Base-by-base conservation (phyloP, 768 basidiomycete genomes). In the Megacollybia marginata region DNA sequence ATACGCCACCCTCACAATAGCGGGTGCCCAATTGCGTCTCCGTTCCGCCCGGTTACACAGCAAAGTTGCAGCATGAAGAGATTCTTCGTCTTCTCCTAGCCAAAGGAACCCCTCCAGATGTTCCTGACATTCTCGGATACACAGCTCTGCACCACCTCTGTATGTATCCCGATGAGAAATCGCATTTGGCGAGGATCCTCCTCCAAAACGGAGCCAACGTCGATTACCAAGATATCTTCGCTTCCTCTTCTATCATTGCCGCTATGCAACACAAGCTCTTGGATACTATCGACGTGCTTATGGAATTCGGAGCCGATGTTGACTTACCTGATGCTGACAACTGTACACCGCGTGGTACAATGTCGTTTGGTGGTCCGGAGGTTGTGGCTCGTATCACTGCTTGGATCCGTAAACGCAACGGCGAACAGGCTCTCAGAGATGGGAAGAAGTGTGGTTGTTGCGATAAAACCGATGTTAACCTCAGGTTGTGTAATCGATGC, bases 101-200 rank as follows among this genome's bases (percentile, higher is more conserved):
- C 0, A 52, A 58, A 0, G 76, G 77, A 11, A 63, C 70, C 0
- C 64, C 74, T 3, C 58, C 66, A 4, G 65, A 78, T 46, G 18
- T 67, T 1, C 60, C 61, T 2, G 80, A 80, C 50, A 70, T 81
- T 42, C 65, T 60, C 9, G 76, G 76, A 4, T 65, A 65, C 60
- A 80, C 76, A 1, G 73, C 80, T 1, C 67, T 80, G 4, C 69
- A 75, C 44, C 78, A 79, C 55, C 63, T 67, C 0, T 69, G 69
- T 8, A 67, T 66, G 5, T 61, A 63, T 0, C 55, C 57, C 0
- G 16, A 43, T 1, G 58, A 62, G 0, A 55, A 64, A 23, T 42
- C 60, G 8, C 62, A 66, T 10, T 57, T 78, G 16, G 60, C 64
- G 0, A 68, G 67, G 12, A 52, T 63, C 13, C 62, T 82, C 19